Evolutionary conservation across 1,284 basidiomycete species (phyloP).

Genomic region (Apiotrichum porosum): DNA sequence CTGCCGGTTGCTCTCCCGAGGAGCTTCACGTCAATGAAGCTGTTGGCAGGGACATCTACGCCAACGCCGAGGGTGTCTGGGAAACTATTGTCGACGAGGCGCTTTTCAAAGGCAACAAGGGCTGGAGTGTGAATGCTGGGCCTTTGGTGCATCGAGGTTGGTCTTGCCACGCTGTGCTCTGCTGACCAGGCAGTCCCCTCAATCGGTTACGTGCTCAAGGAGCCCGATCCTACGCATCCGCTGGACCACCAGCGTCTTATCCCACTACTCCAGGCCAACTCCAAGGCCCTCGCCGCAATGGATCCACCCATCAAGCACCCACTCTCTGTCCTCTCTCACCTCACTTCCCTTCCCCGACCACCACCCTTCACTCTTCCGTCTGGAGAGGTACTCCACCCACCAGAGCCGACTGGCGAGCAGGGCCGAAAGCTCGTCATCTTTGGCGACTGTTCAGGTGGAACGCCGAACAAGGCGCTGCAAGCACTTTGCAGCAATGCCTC

Average conservation of each 20-base stretch:
- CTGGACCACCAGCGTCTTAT: conserved; percentile 43
- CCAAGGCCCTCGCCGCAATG: conserved; percentile 51
- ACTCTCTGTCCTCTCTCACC: conserved; percentile 61
- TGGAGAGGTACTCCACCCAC: conserved; percentile 70
- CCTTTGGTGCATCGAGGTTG: conserved; percentile 75
- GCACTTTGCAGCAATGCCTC: conserved; percentile 36
- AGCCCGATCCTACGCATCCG: conserved; percentile 51
- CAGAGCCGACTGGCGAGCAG: conserved; percentile 43
- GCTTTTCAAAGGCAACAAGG: conserved; percentile 37
- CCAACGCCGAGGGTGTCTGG: conserved; percentile 69
- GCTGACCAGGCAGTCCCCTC: conserved; percentile 61
- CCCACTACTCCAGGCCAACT: conserved; percentile 49
- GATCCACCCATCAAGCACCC: conserved; percentile 62
- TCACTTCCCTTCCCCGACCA: conserved; percentile 59
- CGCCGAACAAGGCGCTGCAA: conserved; percentile 35
- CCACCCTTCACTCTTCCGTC: conserved; percentile 64
- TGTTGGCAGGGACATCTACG: conserved; percentile 61
- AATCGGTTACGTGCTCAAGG: conserved; percentile 73
- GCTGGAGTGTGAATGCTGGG: conserved; percentile 66
- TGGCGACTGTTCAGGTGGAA: conserved; percentile 44
- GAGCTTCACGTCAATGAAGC: conserved; percentile 65
- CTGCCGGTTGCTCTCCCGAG: conserved; percentile 53
- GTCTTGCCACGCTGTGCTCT: not conserved
- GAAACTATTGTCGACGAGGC: conserved; percentile 50
- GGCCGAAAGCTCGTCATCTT: conserved; percentile 53